Evolutionary conservation across 305 asterid species (phyloP).

Genomic region (Stenogyne calaminthoides): DNA sequence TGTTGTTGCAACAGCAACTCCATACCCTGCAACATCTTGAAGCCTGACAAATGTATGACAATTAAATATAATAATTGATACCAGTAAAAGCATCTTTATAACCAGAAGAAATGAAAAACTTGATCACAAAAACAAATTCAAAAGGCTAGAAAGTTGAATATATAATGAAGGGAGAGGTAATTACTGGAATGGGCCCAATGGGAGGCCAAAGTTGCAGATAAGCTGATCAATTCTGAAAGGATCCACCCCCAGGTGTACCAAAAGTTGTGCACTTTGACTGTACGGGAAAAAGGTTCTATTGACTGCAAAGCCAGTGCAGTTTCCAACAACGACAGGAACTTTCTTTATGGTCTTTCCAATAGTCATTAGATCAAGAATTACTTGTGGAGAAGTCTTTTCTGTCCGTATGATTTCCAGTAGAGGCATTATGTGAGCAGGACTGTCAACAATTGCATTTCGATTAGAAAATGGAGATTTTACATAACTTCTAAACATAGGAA

Average conservation of each 20-base stretch:
- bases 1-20: slow-evolving; percentile 74
- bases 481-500: slow-evolving; percentile 21
- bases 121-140: slow-evolving; percentile 23
- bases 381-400: slow-evolving; percentile 88
- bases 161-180: slow-evolving; percentile 33
- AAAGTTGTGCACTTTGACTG: slow-evolving; percentile 69
- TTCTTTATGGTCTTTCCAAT: slow-evolving; percentile 89
- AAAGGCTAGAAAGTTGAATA: slow-evolving; percentile 13
- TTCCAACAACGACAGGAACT: slow-evolving; percentile 93
- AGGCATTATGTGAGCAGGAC: slow-evolving; percentile 99
- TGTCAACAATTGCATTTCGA: slow-evolving; percentile 43
- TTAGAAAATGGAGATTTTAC: slow-evolving; percentile 29
- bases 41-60: slow-evolving; percentile 56
- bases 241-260: slow-evolving; percentile 88
- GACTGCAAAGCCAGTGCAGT: slow-evolving; percentile 99
- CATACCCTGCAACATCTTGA: slow-evolving; percentile 94
- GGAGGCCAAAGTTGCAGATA: slow-evolving; percentile 81
- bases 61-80: slow-evolving; percentile 10
- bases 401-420: slow-evolving; percentile 91
- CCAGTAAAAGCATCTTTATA: slow-evolving; percentile 14
- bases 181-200: slow-evolving; percentile 99
- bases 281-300: slow-evolving; percentile 95
- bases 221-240: slow-evolving; percentile 82
- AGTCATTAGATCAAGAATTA: slow-evolving; percentile 78
- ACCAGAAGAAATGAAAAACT: slow-evolving; percentile 11